These are phyloP conservation scores for Metschnikowia dekortorum DNA, from an alignment of 805 yeast species.

Conservation along the genomic window DNA sequence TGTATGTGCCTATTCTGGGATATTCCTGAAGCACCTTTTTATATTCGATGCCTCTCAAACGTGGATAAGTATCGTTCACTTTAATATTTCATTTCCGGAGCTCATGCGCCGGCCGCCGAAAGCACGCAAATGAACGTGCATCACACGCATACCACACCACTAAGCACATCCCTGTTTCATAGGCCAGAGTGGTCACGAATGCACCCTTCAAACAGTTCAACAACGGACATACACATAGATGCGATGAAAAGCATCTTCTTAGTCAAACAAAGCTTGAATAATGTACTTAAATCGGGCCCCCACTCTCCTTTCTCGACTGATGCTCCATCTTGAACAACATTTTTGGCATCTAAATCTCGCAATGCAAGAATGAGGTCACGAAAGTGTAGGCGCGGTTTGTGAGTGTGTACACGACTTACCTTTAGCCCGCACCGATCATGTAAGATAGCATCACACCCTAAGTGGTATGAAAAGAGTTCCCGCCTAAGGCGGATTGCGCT, in stretches of 20 bases:
- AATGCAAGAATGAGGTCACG: conserved; percentile 26
- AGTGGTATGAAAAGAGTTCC: conserved; percentile 35
- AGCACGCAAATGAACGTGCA: conserved; percentile 20
- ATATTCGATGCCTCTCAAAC: too few relatives aligned
- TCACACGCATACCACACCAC: too few relatives aligned
- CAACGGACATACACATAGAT: conserved; percentile 30
- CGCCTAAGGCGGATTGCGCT: conserved; percentile 33
- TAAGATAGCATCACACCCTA: conserved; percentile 39
- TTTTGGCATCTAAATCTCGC: conserved; percentile 36
- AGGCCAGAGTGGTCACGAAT: too few relatives aligned
- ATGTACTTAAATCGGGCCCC: conserved; percentile 36
- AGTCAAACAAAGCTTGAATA: conserved; percentile 31
- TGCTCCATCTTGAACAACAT: conserved; percentile 27
- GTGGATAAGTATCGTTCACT: too few relatives aligned
- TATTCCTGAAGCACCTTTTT: too few relatives aligned
- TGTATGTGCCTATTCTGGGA: too few relatives aligned
- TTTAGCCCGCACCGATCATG: conserved; percentile 33
- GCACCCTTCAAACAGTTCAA: conserved; percentile 18
- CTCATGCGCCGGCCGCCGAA: too few relatives aligned
- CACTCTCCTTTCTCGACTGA: conserved; percentile 28
- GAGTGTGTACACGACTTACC: conserved; percentile 35
- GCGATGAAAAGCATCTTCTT: conserved; percentile 19
- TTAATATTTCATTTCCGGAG: too few relatives aligned
- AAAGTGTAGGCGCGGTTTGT: conserved; percentile 33
- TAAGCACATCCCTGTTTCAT: too few relatives aligned